A percentile compares a stretch with the other conserved stretches of the same genome.
These are phyloP conservation scores for Vaucheria bursata DNA, from an alignment of 352 stramenopile genomes.

Conservation along the genomic window DNA sequence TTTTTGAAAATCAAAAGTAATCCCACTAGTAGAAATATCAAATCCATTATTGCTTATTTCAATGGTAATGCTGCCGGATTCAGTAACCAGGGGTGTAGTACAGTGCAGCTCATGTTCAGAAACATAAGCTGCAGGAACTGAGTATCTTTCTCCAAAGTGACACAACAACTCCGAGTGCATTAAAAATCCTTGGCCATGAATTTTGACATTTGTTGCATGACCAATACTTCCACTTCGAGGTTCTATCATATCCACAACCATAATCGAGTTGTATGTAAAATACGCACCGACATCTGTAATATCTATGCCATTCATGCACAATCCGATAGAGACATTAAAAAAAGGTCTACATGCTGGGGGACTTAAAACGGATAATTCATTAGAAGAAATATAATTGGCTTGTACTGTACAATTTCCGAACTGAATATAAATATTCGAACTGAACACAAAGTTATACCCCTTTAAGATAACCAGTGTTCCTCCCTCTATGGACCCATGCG, in stretches of 20 bases:
- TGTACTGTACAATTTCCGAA: slow-evolving; percentile 22
- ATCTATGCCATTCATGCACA: no score
- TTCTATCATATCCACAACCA: slow-evolving; percentile 14
- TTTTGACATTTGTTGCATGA: slow-evolving; percentile 50
- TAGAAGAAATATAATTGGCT: slow-evolving; percentile 35
- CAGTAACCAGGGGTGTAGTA: neutral
- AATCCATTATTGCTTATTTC: neutral
- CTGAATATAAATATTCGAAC: slow-evolving; percentile 15
- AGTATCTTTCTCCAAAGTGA: no score
- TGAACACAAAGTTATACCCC: slow-evolving; percentile 19
- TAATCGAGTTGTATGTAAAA: no score
- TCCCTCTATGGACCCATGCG: no score
- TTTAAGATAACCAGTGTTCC: slow-evolving; percentile 29
- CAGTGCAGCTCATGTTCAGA: slow-evolving; percentile 30
- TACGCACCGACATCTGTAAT: no score
- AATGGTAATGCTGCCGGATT: neutral
- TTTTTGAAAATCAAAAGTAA: slow-evolving; percentile 11
- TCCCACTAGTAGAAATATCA: neutral
- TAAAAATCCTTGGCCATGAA: slow-evolving; percentile 55
- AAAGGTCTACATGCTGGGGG: no score
- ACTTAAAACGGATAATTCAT: no score
- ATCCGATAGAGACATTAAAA: no score
- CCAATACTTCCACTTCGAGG: slow-evolving; percentile 48
- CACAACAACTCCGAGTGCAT: slow-evolving; percentile 50
- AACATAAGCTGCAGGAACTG: slow-evolving; percentile 37